These are phyloP conservation scores for Zoysia pacifica DNA, from an alignment of 176 grass and related monocot genomes.

Conservation along the genomic window DNA sequence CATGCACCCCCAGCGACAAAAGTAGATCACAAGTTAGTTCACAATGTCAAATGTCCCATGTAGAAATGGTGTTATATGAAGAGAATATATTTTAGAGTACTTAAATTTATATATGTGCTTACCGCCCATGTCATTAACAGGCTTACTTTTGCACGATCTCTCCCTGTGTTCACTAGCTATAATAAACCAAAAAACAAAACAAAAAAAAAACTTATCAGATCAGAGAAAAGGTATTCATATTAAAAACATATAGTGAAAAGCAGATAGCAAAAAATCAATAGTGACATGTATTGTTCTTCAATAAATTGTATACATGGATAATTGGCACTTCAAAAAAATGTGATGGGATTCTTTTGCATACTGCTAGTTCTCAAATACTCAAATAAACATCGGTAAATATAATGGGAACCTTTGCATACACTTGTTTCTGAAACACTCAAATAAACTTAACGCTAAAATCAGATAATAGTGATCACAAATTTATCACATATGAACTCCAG, in stretches of 20 bases:
- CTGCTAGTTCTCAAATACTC: constrained; percentile 4
- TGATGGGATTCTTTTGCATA: neutral
- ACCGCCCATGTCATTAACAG: constrained; percentile 98
- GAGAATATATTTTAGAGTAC: neutral
- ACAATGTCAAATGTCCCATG: neutral
- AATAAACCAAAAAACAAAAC: constrained; percentile 31
- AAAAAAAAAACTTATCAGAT: neutral
- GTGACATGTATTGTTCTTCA: neutral
- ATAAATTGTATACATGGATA: neutral
- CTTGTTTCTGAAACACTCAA: constrained; percentile 1
- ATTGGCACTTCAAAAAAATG: neutral
- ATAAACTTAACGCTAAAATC: neutral
- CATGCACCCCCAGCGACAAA: constrained; percentile 9
- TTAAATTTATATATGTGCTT: constrained; percentile 41
- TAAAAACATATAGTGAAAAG: constrained; percentile 1
- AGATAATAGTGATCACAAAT: neutral
- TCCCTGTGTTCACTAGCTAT: constrained; percentile 96
- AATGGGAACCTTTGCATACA: neutral
- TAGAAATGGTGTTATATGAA: neutral
- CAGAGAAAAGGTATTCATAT: constrained; percentile 16
- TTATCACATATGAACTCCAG: constrained; percentile 24
- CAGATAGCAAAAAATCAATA: constrained; percentile 16
- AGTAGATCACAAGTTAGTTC: neutral
- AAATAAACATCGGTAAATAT: neutral
- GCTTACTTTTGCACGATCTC: constrained; percentile 97